phyloP scores from a whole-genome alignment of 345 rosid species.

The Mallotus nudiflorus region DNA sequence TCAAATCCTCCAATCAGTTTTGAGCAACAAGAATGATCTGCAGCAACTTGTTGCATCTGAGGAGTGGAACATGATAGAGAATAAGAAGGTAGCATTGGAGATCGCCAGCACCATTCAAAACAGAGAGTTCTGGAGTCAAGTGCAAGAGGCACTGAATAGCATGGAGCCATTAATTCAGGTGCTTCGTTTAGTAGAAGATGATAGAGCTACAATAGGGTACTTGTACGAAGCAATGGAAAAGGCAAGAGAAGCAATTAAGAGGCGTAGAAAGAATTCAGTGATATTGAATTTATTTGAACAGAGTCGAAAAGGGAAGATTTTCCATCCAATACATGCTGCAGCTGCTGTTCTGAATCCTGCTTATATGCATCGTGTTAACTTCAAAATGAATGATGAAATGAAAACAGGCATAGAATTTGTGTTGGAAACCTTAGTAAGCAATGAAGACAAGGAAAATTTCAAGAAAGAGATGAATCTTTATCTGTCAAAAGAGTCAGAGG shows the following conservation, averaged over 20 bases:
- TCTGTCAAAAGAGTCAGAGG: not conserved
- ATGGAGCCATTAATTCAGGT: not conserved
- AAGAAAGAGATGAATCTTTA: slow-evolving; percentile 2
- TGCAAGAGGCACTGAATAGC: not conserved
- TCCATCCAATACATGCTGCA: slow-evolving; percentile 18
- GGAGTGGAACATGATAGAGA: no score
- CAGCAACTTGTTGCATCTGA: not conserved
- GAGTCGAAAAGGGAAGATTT: not conserved
- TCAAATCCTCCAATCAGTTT: not conserved
- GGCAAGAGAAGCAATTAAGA: not conserved
- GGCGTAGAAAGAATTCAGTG: not conserved
- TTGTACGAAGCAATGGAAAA: not conserved
- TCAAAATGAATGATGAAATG: not conserved
- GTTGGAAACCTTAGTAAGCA: not conserved
- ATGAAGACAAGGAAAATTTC: slow-evolving; percentile 11
- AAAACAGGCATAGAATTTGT: slow-evolving; percentile 7
- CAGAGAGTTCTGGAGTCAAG: not conserved
- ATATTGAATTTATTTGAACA: not conserved
- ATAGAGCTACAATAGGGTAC: not conserved
- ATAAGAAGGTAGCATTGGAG: no score
- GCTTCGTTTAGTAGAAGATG: not conserved
- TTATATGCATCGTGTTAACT: slow-evolving; percentile 1
- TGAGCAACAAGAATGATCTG: not conserved
- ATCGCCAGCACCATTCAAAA: not conserved
- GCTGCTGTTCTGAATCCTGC: slow-evolving; percentile 23